phyloP scores from a whole-genome alignment of 805 yeast genomes.

The Monosporozyma yasuniensis region DNA sequence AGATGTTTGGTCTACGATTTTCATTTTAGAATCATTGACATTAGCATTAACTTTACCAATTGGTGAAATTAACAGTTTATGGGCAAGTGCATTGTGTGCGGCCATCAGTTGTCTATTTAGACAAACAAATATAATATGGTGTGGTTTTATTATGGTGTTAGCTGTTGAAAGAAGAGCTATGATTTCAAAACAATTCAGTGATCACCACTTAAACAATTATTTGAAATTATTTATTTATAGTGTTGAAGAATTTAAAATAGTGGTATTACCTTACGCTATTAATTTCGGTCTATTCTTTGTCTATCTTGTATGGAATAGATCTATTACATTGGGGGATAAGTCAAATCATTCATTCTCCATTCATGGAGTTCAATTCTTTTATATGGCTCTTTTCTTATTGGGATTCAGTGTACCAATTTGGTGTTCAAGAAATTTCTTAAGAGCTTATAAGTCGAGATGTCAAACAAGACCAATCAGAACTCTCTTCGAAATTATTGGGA shows the following conservation, averaged over 20 bases:
- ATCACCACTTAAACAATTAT: conserved; percentile 32
- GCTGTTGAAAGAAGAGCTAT: conserved; percentile 45
- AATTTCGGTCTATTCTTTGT: conserved; percentile 45
- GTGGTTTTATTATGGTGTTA: conserved; percentile 47
- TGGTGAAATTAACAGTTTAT: conserved; percentile 30
- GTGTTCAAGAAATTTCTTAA: conserved; percentile 39
- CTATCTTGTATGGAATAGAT: conserved; percentile 63
- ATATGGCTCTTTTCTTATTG: conserved; percentile 57
- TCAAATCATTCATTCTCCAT: conserved; percentile 65
- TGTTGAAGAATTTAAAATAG: conserved; percentile 28
- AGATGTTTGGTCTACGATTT: conserved; percentile 82
- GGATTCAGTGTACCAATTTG: conserved; percentile 71
- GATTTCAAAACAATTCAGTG: conserved; percentile 34
- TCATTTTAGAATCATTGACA: conserved; percentile 49
- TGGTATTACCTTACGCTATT: conserved; percentile 41
- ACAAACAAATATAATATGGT: conserved; percentile 91
- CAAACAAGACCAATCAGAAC: conserved; percentile 23
- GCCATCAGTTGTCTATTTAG: conserved; percentile 63
- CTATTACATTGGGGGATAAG: conserved; percentile 88
- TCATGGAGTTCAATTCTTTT: conserved; percentile 75
- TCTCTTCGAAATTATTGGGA: conserved; percentile 27
- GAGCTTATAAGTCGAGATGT: conserved; percentile 32
- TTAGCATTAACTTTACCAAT: conserved; percentile 35
- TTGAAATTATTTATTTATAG: conserved; percentile 32
- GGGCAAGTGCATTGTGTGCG: conserved; percentile 47